Percentiles rank a stretch among this genome's conserved stretches.
These are phyloP conservation scores for Eutrema salsugineum DNA, from an alignment of 441 rosid species.

Conservation along the genomic window DNA sequence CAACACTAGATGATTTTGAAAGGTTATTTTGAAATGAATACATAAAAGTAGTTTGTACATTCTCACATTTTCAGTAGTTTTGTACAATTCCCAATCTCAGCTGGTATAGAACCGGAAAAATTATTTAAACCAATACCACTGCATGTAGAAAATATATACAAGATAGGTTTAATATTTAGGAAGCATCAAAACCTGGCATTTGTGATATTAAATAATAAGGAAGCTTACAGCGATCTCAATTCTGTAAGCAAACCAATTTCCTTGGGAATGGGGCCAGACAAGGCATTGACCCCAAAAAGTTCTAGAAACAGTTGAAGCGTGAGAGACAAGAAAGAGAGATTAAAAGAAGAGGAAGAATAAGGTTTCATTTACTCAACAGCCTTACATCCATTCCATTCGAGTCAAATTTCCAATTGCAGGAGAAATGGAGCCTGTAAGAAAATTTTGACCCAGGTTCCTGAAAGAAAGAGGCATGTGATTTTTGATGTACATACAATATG, in stretches of 20 bases:
- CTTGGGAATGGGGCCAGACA: constrained; percentile 53
- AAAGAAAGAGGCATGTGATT: neutral
- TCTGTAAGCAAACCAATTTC: constrained; percentile 54
- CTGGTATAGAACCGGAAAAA: constrained; percentile 60
- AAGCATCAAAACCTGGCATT: neutral
- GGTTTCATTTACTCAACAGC: neutral
- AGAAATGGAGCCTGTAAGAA: constrained; percentile 36
- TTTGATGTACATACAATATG: neutral
- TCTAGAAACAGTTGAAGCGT: neutral
- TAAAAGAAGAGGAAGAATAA: neutral
- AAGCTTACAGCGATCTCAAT: constrained; percentile 16
- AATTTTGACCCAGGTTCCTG: constrained; percentile 57
- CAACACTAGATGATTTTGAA: too few species aligned
- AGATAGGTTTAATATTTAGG: neutral
- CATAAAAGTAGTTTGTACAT: neutral
- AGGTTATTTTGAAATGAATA: neutral
- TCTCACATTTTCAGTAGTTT: constrained; percentile 49
- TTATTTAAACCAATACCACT: constrained; percentile 47
- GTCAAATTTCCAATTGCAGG: constrained; percentile 13
- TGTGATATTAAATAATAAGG: neutral
- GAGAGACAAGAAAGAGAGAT: neutral
- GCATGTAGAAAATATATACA: constrained; percentile 13
- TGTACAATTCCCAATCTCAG: constrained; percentile 48
- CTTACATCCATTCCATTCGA: constrained; percentile 24
- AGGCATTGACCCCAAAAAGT: constrained; percentile 22